Conservation (phyloP, 768 basidiomycete species). For the Panaeolus cyanescens region DNA sequence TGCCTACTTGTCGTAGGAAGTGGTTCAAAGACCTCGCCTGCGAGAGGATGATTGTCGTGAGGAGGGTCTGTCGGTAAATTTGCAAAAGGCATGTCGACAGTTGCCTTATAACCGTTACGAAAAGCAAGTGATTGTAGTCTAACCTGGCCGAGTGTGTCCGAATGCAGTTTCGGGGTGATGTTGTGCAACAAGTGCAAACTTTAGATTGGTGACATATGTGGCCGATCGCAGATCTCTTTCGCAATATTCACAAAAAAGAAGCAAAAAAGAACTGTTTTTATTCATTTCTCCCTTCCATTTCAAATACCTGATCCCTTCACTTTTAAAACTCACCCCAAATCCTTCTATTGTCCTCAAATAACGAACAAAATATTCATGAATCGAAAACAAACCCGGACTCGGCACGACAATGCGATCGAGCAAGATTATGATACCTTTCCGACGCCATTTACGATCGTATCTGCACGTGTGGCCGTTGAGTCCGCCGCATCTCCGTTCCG, state of each 20-base stretch:
- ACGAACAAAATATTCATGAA: not conserved
- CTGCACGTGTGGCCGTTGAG: not conserved
- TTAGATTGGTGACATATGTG: not conserved
- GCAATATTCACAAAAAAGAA: not conserved
- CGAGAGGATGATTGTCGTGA: not conserved
- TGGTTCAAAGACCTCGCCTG: not conserved
- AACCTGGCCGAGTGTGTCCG: not conserved
- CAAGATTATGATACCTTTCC: not conserved
- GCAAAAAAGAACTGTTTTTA: not conserved
- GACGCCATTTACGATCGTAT: not conserved
- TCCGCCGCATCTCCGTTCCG: not conserved
- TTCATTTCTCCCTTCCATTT: not conserved
- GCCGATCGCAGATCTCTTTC: not conserved
- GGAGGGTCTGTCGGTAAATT: not conserved
- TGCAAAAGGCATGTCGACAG: not conserved
- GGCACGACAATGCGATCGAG: not conserved
- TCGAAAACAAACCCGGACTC: not conserved
- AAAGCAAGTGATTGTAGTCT: constrained; percentile 1
- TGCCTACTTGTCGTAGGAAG: not conserved
- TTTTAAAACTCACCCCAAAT: not conserved
- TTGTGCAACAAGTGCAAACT: not conserved
- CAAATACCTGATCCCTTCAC: not conserved
- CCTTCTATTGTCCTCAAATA: not conserved
- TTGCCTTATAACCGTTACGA: not conserved
- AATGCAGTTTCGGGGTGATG: not conserved